Conservation (phyloP, 352 stramenopile species). For the Globisporangium parvum region DNA sequence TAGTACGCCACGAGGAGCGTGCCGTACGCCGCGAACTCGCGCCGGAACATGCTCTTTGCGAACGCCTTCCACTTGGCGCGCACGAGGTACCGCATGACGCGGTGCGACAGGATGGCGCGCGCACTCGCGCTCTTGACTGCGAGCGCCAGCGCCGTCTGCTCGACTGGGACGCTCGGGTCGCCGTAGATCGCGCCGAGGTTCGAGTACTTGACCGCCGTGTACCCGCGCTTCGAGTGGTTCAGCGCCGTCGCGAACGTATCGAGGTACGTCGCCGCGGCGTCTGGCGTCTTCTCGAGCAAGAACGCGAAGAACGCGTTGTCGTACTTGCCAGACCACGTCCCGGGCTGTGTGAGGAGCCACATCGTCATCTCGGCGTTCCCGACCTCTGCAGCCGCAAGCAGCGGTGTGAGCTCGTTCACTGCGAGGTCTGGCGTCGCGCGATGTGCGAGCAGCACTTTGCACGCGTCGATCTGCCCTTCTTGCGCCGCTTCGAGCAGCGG, state of each 20-base stretch:
- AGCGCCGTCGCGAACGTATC: constrained; percentile 42
- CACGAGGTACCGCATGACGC: constrained; percentile 45
- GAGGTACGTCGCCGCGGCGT: constrained; percentile 32
- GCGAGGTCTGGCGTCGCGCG: constrained; percentile 36
- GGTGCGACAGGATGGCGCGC: constrained; percentile 45
- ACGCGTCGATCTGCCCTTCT: constrained; percentile 47
- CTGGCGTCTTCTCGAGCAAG: constrained; percentile 42
- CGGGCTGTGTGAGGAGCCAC: constrained; percentile 38
- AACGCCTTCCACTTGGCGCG: constrained; percentile 61
- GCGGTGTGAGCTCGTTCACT: constrained; percentile 29
- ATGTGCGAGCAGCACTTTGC: constrained; percentile 33
- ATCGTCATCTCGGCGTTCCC: constrained; percentile 47
- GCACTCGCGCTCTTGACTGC: constrained; percentile 29
- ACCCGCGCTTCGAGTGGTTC: constrained; percentile 40
- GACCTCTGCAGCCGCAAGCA: constrained; percentile 44
- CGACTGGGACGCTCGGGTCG: constrained; percentile 37
- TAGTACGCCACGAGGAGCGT: constrained; percentile 46
- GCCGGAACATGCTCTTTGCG: constrained; percentile 36
- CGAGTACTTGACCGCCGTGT: constrained; percentile 48
- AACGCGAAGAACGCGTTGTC: constrained; percentile 45
- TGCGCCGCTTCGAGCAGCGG: constrained; percentile 56
- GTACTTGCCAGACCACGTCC: constrained; percentile 31
- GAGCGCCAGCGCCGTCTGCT: constrained; percentile 43
- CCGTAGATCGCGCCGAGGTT: constrained; percentile 38
- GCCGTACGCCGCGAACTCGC: constrained; percentile 45